Evolutionary conservation across 2,329 filamentous ascomycete genomes (phyloP), one percentile per base, ranked within the genome.

Genomic region (Epicoccum nigrum): DNA sequence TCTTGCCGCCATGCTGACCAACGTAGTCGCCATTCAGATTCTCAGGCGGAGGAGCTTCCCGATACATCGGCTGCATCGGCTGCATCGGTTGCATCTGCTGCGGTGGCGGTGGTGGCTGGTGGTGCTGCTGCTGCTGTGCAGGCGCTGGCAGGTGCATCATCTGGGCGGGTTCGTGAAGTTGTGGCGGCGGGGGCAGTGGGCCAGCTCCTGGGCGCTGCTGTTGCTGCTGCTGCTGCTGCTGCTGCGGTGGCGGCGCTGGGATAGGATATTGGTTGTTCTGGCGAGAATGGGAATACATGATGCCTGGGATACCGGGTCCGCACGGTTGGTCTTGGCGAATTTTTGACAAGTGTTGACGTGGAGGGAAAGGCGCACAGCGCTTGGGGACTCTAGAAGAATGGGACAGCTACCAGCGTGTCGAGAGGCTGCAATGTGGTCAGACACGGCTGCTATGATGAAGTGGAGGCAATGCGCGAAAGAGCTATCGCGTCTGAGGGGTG

Each of bases 231-330:
- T 37, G 33, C 33, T 21, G 33, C 42, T 46, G 55, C 23, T 43
- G 44, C 32, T 49, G 51, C 37, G 28, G 53, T 34, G 49, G 49
- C 13, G 55, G 54, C 40, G 55, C 51, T 31, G 55, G 58, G 20
- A 61, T 45, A n/a, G 61, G 58, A 41, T 59, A 60, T 35, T 64
- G 59, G 30, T 53, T 54, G 50, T 47, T 55, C 38, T 59, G 60
- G 33, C 64, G 62, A 25, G 62, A 60, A 47, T 58, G 55, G 17
- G 52, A 12, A 47, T 63, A 62, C 64, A 65, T 67, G 55, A 23
- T 51, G 55, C 33, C 41, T n/a, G 43, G 34, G 46, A 46, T 39
- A 39, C 27, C 27, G 38, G 32, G 46, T 32, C 39, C 43, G 46
- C 21, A 33, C 46, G 40, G 46, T 38, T 33, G 39, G 30, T 50